These are phyloP conservation scores for Cryoendolithus antarcticus DNA, from an alignment of 2,329 filamentous ascomycete species.

Conservation along the genomic window DNA sequence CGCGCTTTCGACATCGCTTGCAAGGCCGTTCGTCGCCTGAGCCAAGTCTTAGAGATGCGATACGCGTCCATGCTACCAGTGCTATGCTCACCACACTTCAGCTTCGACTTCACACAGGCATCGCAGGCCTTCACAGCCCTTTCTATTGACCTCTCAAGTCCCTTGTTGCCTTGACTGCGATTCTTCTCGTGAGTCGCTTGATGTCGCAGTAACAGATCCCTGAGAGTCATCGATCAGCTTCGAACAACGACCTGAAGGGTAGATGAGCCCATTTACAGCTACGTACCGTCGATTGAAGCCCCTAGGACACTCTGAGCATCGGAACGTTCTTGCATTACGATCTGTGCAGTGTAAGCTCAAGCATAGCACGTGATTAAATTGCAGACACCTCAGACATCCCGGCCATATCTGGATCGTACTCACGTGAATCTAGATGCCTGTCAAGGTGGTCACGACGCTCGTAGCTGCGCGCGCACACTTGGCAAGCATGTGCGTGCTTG, in stretches of 20 bases:
- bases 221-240: constrained; percentile 2
- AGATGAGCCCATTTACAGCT: not conserved
- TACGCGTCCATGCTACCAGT: not conserved
- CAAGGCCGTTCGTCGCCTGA: constrained; percentile 18
- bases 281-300: constrained; percentile 16
- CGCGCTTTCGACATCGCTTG: constrained; percentile 11
- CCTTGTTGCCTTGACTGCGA: constrained; percentile 11
- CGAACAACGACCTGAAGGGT: too few relatives aligned
- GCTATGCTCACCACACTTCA: constrained; percentile 15
- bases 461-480: constrained; percentile 19
- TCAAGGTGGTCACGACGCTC: constrained; percentile 21
- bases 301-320: constrained; percentile 19
- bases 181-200: constrained; percentile 18
- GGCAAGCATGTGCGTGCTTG: constrained; percentile 11
- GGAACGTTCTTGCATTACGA: constrained; percentile 19
- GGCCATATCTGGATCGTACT: constrained; percentile 1
- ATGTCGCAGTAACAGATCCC: constrained; percentile 20
- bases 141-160: constrained; percentile 11
- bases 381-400: too few relatives aligned
- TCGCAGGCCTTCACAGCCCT: constrained; percentile 21
- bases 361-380: not conserved
- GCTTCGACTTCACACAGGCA: constrained; percentile 20
- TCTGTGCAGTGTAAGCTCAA: constrained; percentile 3
- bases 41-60: not conserved
- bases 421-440: constrained; percentile 22